Evolutionary conservation across 306 rosid genomes (phyloP), one percentile per base, ranked within the genome.

Genomic region (Ormosia emarginata): DNA sequence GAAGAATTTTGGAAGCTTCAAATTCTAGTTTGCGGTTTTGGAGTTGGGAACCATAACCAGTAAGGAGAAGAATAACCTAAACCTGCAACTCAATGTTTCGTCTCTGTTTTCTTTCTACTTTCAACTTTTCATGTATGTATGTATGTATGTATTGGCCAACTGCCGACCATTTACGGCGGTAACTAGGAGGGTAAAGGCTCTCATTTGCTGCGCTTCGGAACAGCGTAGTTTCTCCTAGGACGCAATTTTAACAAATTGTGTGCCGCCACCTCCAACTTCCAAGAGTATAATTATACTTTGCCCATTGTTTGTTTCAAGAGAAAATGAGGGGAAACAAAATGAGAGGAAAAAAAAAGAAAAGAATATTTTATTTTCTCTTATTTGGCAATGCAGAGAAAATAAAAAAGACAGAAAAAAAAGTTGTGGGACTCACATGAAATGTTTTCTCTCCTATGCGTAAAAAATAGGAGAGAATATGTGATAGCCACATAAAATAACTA

Each of bases 131-230:
- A 18, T 29, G 18, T 37, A 6, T 36, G 4, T 36, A 36, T 36
- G 4, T 37, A 37, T 4, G 5, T 37, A 37, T 4, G 41, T 37
- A 4, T 37, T 24, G 24, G 24, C 24, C 33, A 32, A 15, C 61
- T 67, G 34, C 44, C 55, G 4, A 71, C 77, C 70, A 57, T 36
- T 70, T 83, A 77, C 77, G 41, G 63, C 44, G 13, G 79, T 62
- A 71, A 30, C 39, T n/a, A 15, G 64, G 83, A 44, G 67, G 78
- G 39, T 55, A 58, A 33, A 83, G 74, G 7, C 18, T 44, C 29
- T 56, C 61, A 86, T 86, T 66, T 2, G 6, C 4, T 82, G 59
- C 52, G 44, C 39, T 49, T 12, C 52, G 43, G 69, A 61, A 11
- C 79, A 73, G 17, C 6, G 14, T 40, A 32, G 3, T 4, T 50